These are phyloP conservation scores for Pisolithus tinctorius DNA, from an alignment of 768 basidiomycete species.

Conservation along the genomic window DNA sequence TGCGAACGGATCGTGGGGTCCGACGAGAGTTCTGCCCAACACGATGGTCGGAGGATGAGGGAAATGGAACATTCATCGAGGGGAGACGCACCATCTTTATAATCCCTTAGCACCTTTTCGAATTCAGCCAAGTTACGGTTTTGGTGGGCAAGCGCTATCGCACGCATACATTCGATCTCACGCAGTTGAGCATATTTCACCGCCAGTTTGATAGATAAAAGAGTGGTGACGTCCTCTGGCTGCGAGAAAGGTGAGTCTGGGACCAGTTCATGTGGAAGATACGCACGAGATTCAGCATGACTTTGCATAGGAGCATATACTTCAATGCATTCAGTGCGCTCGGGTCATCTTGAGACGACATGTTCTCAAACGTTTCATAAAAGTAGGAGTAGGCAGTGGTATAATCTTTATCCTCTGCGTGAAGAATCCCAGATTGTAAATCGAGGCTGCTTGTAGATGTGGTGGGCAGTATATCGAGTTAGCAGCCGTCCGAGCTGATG, in stretches of 20 bases:
- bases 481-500: constrained; percentile 87
- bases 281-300: constrained; percentile 92
- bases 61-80: constrained; percentile 41
- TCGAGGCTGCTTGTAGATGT: constrained; percentile 56
- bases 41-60: neutral
- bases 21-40: constrained; percentile 73
- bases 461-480: constrained; percentile 93
- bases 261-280: neutral
- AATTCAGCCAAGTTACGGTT: constrained; percentile 86
- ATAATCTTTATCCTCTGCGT: constrained; percentile 97
- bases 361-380: constrained; percentile 92
- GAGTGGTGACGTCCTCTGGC: constrained; percentile 90
- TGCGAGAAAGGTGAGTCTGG: constrained; percentile 23
- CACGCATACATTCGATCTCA: constrained; percentile 94
- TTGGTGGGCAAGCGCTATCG: constrained; percentile 90
- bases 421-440: constrained; percentile 72
- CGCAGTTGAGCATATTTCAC: constrained; percentile 69
- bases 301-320: constrained; percentile 97
- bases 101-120: constrained; percentile 80
- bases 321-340: constrained; percentile 80
- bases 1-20: constrained; percentile 96
- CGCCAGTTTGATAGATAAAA: constrained; percentile 83
- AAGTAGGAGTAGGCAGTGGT: constrained; percentile 97
- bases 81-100: constrained; percentile 57
- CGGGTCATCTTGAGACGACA: constrained; percentile 70